These are phyloP conservation scores for Vigna mungo DNA, from an alignment of 306 rosid genomes.

Conservation along the genomic window DNA sequence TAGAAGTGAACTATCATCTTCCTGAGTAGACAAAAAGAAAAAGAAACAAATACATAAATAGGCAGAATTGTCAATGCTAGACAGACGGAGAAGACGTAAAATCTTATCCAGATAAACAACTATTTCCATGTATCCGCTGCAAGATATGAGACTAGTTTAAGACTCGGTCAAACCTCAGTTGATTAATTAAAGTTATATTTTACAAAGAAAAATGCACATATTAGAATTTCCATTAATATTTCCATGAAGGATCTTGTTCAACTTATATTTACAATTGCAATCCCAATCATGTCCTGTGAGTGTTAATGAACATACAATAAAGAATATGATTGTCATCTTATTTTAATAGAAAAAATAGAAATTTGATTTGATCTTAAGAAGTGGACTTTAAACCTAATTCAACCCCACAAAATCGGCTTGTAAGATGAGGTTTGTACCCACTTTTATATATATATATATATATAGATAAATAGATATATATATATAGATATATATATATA, in stretches of 20 bases:
- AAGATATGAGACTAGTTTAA: constrained; percentile 28
- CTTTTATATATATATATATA: too few relatives aligned
- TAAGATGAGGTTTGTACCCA: too few relatives aligned
- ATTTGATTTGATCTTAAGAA: background rate
- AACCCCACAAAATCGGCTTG: too few relatives aligned
- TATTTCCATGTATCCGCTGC: constrained; percentile 14
- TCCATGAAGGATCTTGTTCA: constrained; percentile 10
- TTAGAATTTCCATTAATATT: constrained; percentile 10
- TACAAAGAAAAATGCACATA: constrained; percentile 1
- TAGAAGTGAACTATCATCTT: constrained; percentile 89
- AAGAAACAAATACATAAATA: constrained; percentile 35
- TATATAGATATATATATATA: too few relatives aligned
- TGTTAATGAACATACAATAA: constrained; percentile 12
- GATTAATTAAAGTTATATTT: constrained; percentile 21
- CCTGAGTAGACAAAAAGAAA: constrained; percentile 62
- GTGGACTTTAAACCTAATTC: too few relatives aligned
- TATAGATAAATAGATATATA: too few relatives aligned
- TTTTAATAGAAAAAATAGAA: background rate
- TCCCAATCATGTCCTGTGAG: background rate
- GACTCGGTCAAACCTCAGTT: constrained; percentile 33
- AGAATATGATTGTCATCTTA: background rate
- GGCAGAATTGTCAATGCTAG: constrained; percentile 4
- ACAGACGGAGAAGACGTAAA: constrained; percentile 4
- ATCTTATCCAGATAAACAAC: constrained; percentile 34
- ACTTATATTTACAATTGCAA: constrained; percentile 1